These are phyloP conservation scores for Rhizopogon salebrosus DNA, from an alignment of 768 basidiomycete species.

Conservation along the genomic window DNA sequence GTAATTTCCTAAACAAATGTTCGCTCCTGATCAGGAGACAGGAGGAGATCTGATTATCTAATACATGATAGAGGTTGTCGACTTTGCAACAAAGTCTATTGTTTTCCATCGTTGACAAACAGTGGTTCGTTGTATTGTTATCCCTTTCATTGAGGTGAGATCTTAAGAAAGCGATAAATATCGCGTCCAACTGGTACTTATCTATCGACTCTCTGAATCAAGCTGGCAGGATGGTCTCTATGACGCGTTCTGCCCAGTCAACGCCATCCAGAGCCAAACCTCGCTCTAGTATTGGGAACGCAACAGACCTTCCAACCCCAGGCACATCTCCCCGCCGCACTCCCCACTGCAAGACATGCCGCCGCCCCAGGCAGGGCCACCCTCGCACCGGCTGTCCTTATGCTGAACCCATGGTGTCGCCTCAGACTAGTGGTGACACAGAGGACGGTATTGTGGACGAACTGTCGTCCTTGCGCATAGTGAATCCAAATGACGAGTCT, in stretches of 20 bases:
- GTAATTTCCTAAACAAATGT: too few relatives aligned
- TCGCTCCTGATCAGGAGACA: too few relatives aligned
- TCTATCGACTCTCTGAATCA: too few relatives aligned
- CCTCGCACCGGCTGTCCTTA: slow-evolving; percentile 60
- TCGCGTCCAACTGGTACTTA: too few relatives aligned
- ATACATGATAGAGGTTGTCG: too few relatives aligned
- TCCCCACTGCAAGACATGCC: slow-evolving; percentile 52
- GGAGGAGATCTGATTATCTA: too few relatives aligned
- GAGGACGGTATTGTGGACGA: slow-evolving; percentile 34
- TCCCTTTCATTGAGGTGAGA: not conserved
- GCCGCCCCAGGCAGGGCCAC: slow-evolving; percentile 50
- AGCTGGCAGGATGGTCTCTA: slow-evolving; percentile 18
- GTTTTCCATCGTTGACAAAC: not conserved
- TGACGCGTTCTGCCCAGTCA: slow-evolving; percentile 25
- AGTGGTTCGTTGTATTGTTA: not conserved
- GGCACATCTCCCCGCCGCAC: slow-evolving; percentile 42
- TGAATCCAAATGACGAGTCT: slow-evolving; percentile 18
- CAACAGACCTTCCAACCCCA: slow-evolving; percentile 15
- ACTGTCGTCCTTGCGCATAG: slow-evolving; percentile 43
- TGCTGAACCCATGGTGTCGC: slow-evolving; percentile 25
- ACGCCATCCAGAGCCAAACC: slow-evolving; percentile 19
- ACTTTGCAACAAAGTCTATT: not conserved
- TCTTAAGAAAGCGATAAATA: not conserved
- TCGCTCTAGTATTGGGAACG: slow-evolving; percentile 6
- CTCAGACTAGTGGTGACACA: slow-evolving; percentile 8